Base-by-base conservation (phyloP, 331 rosid genomes). In the Acacia pycnantha region DNA sequence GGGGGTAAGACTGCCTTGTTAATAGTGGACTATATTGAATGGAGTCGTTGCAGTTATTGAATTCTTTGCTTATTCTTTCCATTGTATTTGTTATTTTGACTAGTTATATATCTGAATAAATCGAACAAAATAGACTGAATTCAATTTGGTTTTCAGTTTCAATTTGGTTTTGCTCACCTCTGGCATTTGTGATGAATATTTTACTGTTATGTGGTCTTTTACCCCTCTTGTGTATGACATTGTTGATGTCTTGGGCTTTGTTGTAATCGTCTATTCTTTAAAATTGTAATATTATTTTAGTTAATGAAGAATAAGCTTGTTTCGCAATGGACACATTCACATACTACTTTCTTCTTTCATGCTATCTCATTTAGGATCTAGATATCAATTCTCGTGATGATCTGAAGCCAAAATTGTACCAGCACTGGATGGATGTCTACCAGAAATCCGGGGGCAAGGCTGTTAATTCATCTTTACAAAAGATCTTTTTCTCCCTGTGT, bases 371-470 rank as follows among this genome's bases (percentile, higher is more conserved):
- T 53, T 81, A 95, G 99, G 94, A 87, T 87, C 79, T 83, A 41
- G 76, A 88, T 69, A 24, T 29, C 40, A 79, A 88, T 48, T 82
- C 85, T 73, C 71, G 48, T 82, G 82, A 81, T 61, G 86, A 84
- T 85, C 85, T 93, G 76, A 90, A 87, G 85, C 84, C 65, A 72
- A 93, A 81, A 73, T 86, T 95, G 83, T 82, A 91, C 15, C 82
- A 89, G 84, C 94, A 95, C 77, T 95, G 97, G 99, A 82, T 88
- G 90, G 93, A 95, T 78, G 82, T 85, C 43, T 88, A 85, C 88
- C 82, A 88, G 84, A 79, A 82, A 86, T 88, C 98, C 79, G 96
- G 93, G 46, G 86, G 92, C 81, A 84, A 79, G 51, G 91, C 90
- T 86, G 85, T 90, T 68, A 81, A 90, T 84, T 90, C 91, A 15